Percentiles rank a stretch among this genome's conserved stretches.
Conservation (phyloP, 139 green algal species). For the Ulvella scutata region DNA sequence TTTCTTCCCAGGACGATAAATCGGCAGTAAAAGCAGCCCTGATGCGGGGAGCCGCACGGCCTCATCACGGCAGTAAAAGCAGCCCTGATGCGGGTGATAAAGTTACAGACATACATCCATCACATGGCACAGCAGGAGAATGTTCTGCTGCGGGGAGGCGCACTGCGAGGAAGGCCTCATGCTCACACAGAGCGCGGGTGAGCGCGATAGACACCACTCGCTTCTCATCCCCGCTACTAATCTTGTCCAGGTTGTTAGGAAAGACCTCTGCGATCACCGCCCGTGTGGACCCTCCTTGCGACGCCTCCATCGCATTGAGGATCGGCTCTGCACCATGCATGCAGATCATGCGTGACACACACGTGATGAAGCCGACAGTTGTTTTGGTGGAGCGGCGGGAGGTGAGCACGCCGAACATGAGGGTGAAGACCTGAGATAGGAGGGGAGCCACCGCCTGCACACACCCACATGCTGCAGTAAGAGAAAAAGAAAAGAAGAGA, state of each 20-base stretch:
- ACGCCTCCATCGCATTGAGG: not conserved
- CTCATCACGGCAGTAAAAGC: not conserved
- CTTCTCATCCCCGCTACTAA: not conserved
- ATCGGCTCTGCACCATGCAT: constrained; percentile 32
- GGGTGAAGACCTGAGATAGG: constrained; percentile 11
- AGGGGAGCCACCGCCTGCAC: constrained; percentile 4
- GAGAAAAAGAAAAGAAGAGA: too few species aligned
- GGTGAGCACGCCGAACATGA: constrained; percentile 38
- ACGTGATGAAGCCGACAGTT: constrained; percentile 50
- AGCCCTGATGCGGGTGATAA: not conserved
- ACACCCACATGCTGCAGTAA: not conserved
- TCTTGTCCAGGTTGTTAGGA: not conserved
- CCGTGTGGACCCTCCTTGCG: not conserved
- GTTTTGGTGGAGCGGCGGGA: constrained; percentile 50
- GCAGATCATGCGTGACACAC: constrained; percentile 47
- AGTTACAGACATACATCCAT: not conserved
- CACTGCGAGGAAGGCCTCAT: not conserved
- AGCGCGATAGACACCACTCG: not conserved
- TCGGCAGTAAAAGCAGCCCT: too few species aligned
- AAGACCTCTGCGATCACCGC: not conserved
- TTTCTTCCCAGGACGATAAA: too few species aligned
- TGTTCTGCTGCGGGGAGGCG: not conserved
- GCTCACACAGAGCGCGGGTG: not conserved
- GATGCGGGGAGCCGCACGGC: too few species aligned
- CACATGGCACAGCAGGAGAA: not conserved